Conservation (phyloP, 805 yeast genomes). For the Helenozyma baotianmanensis region DNA sequence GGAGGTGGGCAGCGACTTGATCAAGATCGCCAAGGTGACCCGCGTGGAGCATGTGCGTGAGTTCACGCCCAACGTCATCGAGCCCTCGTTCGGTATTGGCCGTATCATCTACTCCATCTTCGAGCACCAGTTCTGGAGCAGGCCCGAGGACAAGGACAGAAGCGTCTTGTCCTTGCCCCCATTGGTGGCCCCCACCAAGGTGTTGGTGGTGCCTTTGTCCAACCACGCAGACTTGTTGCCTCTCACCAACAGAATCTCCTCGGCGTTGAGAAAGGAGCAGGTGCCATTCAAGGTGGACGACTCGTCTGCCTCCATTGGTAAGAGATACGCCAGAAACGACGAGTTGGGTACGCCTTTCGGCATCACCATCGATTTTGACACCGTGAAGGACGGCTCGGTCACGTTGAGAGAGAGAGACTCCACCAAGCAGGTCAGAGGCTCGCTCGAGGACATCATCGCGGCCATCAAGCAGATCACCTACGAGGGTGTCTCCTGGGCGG, state of each 20-base stretch:
- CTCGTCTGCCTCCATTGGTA: conserved; percentile 95
- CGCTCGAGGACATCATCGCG: conserved; percentile 59
- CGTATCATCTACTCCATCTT: conserved; percentile 89
- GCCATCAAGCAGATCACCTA: conserved; percentile 77
- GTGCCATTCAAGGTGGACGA: conserved; percentile 96
- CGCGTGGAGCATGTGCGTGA: conserved; percentile 90
- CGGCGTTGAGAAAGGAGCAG: conserved; percentile 69
- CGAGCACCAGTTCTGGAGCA: conserved; percentile 93
- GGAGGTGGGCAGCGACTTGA: conserved; percentile 68
- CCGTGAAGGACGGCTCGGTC: conserved; percentile 79
- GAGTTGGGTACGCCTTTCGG: conserved; percentile 99
- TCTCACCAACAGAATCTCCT: conserved; percentile 63
- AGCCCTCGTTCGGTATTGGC: conserved; percentile 99
- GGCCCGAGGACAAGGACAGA: conserved; percentile 87
- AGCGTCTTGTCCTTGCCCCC: conserved; percentile 89
- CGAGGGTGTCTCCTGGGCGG: conserved; percentile 74
- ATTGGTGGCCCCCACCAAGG: conserved; percentile 95
- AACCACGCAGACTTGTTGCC: conserved; percentile 77
- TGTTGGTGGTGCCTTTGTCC: conserved; percentile 88
- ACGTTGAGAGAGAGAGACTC: conserved; percentile 97
- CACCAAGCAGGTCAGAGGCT: conserved; percentile 94
- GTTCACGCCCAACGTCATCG: conserved; percentile 94
- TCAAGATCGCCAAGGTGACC: conserved; percentile 71
- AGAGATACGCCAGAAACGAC: conserved; percentile 96
- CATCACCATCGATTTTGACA: conserved; percentile 92